A percentile compares a stretch with the other conserved stretches of the same genome.
phyloP scores from a whole-genome alignment of 805 yeast genomes.

The Wickerhamiella parazyma region DNA sequence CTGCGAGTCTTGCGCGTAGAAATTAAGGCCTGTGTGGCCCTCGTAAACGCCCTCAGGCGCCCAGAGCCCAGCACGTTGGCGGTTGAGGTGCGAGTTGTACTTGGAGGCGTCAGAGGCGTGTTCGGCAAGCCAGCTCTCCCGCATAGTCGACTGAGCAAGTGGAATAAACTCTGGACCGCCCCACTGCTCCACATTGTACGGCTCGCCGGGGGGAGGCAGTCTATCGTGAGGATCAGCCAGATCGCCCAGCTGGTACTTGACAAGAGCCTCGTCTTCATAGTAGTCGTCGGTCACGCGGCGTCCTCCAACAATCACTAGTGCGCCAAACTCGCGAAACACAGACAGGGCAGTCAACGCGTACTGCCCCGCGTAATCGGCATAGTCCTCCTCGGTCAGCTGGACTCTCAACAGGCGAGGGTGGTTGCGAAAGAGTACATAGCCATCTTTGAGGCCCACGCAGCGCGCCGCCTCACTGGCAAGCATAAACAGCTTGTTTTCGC shows the following conservation, averaged over 20 bases:
- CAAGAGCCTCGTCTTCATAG: slow-evolving; percentile 47
- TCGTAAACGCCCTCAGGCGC: slow-evolving; percentile 51
- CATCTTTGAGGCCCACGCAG: slow-evolving; percentile 85
- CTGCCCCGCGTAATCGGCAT: slow-evolving; percentile 66
- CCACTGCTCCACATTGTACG: slow-evolving; percentile 37
- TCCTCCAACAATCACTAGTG: slow-evolving; percentile 68
- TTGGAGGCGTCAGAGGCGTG: slow-evolving; percentile 68
- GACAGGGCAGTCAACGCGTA: slow-evolving; percentile 83
- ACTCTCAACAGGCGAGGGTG: slow-evolving; percentile 65
- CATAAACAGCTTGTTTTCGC: slow-evolving; percentile 70
- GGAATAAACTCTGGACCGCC: slow-evolving; percentile 3
- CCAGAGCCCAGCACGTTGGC: slow-evolving; percentile 39
- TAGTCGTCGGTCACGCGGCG: slow-evolving; percentile 75
- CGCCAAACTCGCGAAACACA: slow-evolving; percentile 83
- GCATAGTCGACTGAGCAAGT: background rate
- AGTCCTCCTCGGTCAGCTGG: slow-evolving; percentile 61
- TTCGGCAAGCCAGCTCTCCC: slow-evolving; percentile 60
- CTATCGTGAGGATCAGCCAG: slow-evolving; percentile 52
- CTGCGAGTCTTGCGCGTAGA: slow-evolving; percentile 65
- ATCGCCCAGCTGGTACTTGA: slow-evolving; percentile 59
- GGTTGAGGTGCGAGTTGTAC: slow-evolving; percentile 49
- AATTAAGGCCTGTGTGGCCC: slow-evolving; percentile 69
- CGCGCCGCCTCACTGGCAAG: slow-evolving; percentile 93
- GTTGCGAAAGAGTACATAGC: slow-evolving; percentile 76
- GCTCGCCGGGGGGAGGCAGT: slow-evolving; percentile 31